phyloP scores from a whole-genome alignment of 2,329 filamentous ascomycete species.

The Ambrosiella xylebori region DNA sequence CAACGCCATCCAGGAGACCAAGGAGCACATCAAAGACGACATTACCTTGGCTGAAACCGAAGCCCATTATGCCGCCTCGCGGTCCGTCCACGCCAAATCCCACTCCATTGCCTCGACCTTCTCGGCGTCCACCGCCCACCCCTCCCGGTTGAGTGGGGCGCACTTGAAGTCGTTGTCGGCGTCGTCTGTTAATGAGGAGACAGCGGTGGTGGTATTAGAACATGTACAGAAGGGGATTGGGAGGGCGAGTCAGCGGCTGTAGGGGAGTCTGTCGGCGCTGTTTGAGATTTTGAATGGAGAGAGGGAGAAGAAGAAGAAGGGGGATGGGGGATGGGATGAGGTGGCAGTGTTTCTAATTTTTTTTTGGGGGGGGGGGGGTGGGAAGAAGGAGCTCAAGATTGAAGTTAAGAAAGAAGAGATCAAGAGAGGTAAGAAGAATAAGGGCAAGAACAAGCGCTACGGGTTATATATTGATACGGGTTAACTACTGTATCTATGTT shows the following conservation, averaged over 20 bases:
- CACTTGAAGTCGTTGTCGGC: neutral
- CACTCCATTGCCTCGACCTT: neutral
- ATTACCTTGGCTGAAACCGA: neutral
- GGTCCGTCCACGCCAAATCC: neutral
- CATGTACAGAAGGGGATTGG: neutral
- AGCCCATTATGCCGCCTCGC: neutral
- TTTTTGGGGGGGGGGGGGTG: neutral
- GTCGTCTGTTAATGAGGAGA: neutral
- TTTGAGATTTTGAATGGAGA: slow-evolving; percentile 6
- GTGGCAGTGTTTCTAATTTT: slow-evolving; percentile 8
- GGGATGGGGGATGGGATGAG: neutral
- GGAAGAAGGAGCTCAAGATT: neutral
- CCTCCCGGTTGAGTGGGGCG: neutral
- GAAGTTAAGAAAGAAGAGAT: neutral
- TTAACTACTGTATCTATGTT: neutral
- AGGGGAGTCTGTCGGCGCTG: slow-evolving; percentile 1
- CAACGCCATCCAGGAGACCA: slow-evolving; percentile 4
- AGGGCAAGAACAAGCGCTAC: slow-evolving; percentile 10
- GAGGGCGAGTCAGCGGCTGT: neutral
- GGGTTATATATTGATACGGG: neutral
- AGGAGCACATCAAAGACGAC: slow-evolving; percentile 2
- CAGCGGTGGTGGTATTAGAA: neutral
- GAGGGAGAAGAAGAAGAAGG: neutral
- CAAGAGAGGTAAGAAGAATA: slow-evolving; percentile 9
- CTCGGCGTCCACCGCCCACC: neutral